Percentiles rank a stretch among this genome's conserved stretches.
Conservation (phyloP, 495 filamentous ascomycete genomes). For the Penicillium herquei region DNA sequence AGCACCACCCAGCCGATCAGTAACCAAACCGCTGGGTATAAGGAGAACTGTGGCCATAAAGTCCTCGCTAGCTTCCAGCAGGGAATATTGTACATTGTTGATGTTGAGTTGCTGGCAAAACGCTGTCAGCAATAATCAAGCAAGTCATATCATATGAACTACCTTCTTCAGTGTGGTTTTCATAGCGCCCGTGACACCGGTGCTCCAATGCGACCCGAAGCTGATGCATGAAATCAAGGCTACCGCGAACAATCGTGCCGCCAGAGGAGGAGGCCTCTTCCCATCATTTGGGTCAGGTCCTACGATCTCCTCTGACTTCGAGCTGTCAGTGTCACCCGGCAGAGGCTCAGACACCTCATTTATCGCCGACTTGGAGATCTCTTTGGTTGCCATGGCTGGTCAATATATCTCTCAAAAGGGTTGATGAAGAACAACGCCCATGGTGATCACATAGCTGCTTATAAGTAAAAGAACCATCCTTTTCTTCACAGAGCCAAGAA, state of each 20-base stretch:
- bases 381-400: slow-evolving; percentile 12
- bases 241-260: slow-evolving; percentile 34
- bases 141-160: not conserved
- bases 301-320: not conserved
- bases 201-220: slow-evolving; percentile 44
- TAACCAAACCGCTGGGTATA: slow-evolving; percentile 42
- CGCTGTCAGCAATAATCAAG: not conserved
- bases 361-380: slow-evolving; percentile 12
- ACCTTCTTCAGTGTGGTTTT: slow-evolving; percentile 48
- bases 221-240: slow-evolving; percentile 42
- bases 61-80: slow-evolving; percentile 45
- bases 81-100: slow-evolving; percentile 42
- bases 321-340: not conserved
- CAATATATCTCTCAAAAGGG: not conserved
- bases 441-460: not conserved
- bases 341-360: slow-evolving; percentile 11
- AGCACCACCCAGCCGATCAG: slow-evolving; percentile 46
- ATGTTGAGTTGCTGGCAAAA: slow-evolving; percentile 33
- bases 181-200: slow-evolving; percentile 44
- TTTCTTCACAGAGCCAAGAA: not conserved
- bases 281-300: slow-evolving; percentile 10
- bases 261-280: slow-evolving; percentile 31
- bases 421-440: not conserved
- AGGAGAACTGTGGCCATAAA: slow-evolving; percentile 46
- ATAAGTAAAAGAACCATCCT: not conserved